Evolutionary conservation across 805 yeast species (phyloP).

Genomic region (Saturnispora besseyi): DNA sequence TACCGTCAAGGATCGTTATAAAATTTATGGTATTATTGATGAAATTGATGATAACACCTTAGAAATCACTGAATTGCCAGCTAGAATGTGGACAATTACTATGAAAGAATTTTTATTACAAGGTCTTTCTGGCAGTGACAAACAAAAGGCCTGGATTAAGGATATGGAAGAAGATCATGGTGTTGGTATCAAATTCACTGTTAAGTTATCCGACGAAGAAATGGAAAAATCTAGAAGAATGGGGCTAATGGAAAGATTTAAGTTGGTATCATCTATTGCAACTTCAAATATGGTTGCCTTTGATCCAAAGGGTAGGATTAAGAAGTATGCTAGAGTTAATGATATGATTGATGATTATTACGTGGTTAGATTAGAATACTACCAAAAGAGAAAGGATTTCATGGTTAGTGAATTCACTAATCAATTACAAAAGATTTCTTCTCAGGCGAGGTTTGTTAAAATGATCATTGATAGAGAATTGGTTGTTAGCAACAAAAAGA

Average conservation of each 20-base stretch:
- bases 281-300: constrained; percentile 92
- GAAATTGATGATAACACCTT: constrained; percentile 70
- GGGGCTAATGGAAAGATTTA: constrained; percentile 81
- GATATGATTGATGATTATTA: constrained; percentile 82
- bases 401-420: constrained; percentile 60
- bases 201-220: constrained; percentile 66
- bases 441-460: constrained; percentile 87
- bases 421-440: constrained; percentile 63
- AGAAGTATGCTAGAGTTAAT: constrained; percentile 64
- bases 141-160: constrained; percentile 74
- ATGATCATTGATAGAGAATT: constrained; percentile 74
- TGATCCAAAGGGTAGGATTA: constrained; percentile 81
- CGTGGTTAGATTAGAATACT: constrained; percentile 76
- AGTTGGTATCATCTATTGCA: constrained; percentile 57
- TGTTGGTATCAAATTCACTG: constrained; percentile 65
- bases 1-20: constrained; percentile 56
- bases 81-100: constrained; percentile 84
- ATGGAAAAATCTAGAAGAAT: constrained; percentile 68
- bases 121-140: constrained; percentile 71
- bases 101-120: constrained; percentile 76
- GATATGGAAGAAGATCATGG: constrained; percentile 95
- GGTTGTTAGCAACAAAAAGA: constrained; percentile 64
- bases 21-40: constrained; percentile 72
- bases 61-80: constrained; percentile 89
- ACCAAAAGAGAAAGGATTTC: constrained; percentile 84